phyloP scores from a whole-genome alignment of 805 yeast species.

The Wickerhamiella alocasiicola region DNA sequence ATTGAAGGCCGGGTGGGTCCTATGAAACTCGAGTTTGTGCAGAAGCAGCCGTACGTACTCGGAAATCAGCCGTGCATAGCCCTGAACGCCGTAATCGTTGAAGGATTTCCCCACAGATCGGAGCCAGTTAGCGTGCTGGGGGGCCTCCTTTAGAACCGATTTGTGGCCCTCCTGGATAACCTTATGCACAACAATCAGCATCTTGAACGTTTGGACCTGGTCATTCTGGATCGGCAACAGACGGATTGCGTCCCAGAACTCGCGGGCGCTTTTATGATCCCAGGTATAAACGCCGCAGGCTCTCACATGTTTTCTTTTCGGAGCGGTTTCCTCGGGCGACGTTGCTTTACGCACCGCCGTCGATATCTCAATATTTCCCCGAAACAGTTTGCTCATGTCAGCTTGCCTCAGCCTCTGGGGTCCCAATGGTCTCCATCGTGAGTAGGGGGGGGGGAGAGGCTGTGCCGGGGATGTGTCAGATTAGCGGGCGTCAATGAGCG shows the following conservation, averaged over 20 bases:
- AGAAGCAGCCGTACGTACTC: slow-evolving; percentile 64
- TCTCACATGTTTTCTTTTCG: slow-evolving; percentile 91
- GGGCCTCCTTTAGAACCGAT: slow-evolving; percentile 66
- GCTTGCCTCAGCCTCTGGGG: too few relatives aligned
- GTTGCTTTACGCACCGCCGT: slow-evolving; percentile 71
- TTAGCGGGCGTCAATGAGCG: too few relatives aligned
- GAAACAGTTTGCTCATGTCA: slow-evolving; percentile 21
- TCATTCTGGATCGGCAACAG: slow-evolving; percentile 67
- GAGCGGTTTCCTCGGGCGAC: slow-evolving; percentile 74
- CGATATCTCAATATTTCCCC: slow-evolving; percentile 30
- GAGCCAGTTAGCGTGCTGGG: slow-evolving; percentile 64
- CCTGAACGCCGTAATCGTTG: slow-evolving; percentile 29
- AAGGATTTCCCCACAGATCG: slow-evolving; percentile 46
- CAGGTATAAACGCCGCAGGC: slow-evolving; percentile 92
- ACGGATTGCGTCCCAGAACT: slow-evolving; percentile 76
- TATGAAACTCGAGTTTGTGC: slow-evolving; percentile 69
- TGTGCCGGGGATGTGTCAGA: too few relatives aligned
- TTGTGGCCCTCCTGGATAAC: slow-evolving; percentile 98
- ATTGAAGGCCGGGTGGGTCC: slow-evolving; percentile 74
- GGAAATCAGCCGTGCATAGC: slow-evolving; percentile 57
- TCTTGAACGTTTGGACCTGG: slow-evolving; percentile 75
- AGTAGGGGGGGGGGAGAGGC: too few relatives aligned
- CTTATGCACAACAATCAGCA: slow-evolving; percentile 74
- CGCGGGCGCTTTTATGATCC: slow-evolving; percentile 79
- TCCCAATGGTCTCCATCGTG: too few relatives aligned